Base-by-base conservation (phyloP, 257 asterid species). In the Hygrophila difformis region DNA sequence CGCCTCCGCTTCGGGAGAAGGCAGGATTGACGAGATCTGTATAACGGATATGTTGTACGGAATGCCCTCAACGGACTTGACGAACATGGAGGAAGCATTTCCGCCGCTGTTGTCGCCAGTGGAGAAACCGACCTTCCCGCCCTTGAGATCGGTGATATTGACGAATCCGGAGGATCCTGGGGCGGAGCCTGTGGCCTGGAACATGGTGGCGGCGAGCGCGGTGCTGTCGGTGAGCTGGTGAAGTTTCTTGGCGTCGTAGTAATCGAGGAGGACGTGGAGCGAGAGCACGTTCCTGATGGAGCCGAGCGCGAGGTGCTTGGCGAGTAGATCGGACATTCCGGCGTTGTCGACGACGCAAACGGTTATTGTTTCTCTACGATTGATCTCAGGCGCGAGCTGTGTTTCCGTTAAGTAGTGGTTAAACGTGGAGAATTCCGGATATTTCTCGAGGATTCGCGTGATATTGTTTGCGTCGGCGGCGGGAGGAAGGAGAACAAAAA, bases 161-260 rank as follows among this genome's bases (percentile, higher is more conserved):
- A 81, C 81, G 63, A 84, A 66, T 2, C 93, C 95, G 57, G 87
- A 40, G 8, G 95, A 50, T 6, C 86, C 95, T 1, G 78, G 22
- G 7, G 93, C 93, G 1, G 67, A 18, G 24, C 91, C 95, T 61
- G 93, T 73, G 62, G 95, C 75, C 48, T 81, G 95, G 57, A 33
- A 81, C 64, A 76, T 49, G 12, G 95, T 84, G 44, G 95, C 82
- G 24, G 78, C 73, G 46, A 67, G 66, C 2, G 91, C 93, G 12
- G 81, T 57, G 54, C 87, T 81, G 46, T 73, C 62, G 59, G 84
- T 58, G 67, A 84, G 63, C 55, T 71, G 69, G 68, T 75, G 95
- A 53, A 84, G 87, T 70, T 84, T 84, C 41, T 69, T 59, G 11
- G 82, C 74, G 57, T 75, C 76, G 67, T 61, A 84, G 63, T 78